Evolutionary conservation across 1,139 yeast species (phyloP), one percentile per base, ranked within the genome.

Genomic region (Pichia sp.): DNA sequence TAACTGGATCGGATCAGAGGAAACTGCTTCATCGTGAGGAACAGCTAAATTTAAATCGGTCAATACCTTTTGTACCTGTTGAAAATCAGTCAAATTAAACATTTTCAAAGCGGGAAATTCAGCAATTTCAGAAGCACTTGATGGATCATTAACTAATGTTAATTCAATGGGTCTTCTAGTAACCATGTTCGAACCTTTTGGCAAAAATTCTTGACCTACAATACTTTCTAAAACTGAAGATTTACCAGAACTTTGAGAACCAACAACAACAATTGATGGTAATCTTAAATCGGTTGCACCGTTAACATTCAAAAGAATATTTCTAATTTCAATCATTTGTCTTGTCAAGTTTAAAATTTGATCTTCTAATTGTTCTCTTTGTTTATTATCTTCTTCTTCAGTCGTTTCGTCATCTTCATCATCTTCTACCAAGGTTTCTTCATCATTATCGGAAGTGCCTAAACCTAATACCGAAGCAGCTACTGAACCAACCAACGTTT

Each of bases 201-300:
- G 97, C 55, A 90, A 71, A 67, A 90, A 90, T 67, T 90, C 97
- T 61, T 96, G 77, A 16, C 97, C 97, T 39, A 90, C 97, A 55
- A 90, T 85, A 65, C 90, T 89, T 64, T 90, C 97, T 55, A 90
- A 73, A 12, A 90, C 97, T 6, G 96, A 87, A 32, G 95, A 84
- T 65, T 90, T 90, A 43, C 99, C 99, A 42, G 96, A 87, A 10
- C 96, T 86, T 67, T 94, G 98, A 1, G 98, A 92, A 0, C 99
- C 98, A 54, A 94, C 79, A 1, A 94, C 98, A 20, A 94, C 98
- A 55, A 94, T 94, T 0, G 96, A 85, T 2, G 98, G 98, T 35
- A 94, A 69, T 52, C 82, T 86, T 39, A 92, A 70, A 11, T 87
- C 77, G 35, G 87, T 90, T 5, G 83, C 70, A 0, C 74, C 67